Base-by-base conservation (phyloP, 2,329 filamentous ascomycete genomes). In the Sporothrix sp. region DNA sequence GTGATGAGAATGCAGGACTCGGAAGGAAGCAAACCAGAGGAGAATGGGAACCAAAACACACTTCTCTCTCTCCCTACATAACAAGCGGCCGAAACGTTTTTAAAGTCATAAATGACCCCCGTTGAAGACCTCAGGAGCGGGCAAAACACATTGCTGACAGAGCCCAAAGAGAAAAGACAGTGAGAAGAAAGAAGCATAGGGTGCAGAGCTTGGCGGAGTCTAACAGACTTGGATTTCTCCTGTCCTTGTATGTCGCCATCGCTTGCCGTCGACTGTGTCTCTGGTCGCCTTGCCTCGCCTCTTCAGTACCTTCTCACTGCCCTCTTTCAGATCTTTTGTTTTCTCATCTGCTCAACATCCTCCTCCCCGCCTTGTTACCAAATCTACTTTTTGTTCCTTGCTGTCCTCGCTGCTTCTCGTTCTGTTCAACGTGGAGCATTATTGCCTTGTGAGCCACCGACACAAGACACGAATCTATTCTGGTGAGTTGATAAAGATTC, bases 401-500 rank as follows among this genome's bases (percentile, higher is more conserved):
- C n/a, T 33, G 16, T n/a, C 11, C 37, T 50, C n/a, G 28, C n/a
- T 32, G 32, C 23, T 20, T 38, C 28, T 43, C 49, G 7, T 30
- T 32, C 21, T 40, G 36, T 39, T 51, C 38, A 36, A 33, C n/a
- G 43, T 37, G 47, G 30, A 48, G 30, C 50, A 16, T 32, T n/a
- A 18, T 39, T 11, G n/a, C 7, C 25, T 33, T 21, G 14, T 32
- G n/a, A n/a, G n/a, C n/a, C n/a, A n/a, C n/a, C n/a, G n/a, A n/a
- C n/a, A n/a, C n/a, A n/a, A n/a, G n/a, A n/a, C n/a, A n/a, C n/a
- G n/a, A n/a, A 39, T 18, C 23, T 14, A 16, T 20, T 40, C 18
- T n/a, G n/a, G 38, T 28, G 38, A 28, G 38, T 52, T 52, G 50
- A 55, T 51, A 55, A 55, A 53, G 51, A 47, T 46, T 28, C 30